Evolutionary conservation across 371 early-diverging fungal species (phyloP), one percentile per base, ranked within the genome.

Genomic region (Entomophthora muscae): DNA sequence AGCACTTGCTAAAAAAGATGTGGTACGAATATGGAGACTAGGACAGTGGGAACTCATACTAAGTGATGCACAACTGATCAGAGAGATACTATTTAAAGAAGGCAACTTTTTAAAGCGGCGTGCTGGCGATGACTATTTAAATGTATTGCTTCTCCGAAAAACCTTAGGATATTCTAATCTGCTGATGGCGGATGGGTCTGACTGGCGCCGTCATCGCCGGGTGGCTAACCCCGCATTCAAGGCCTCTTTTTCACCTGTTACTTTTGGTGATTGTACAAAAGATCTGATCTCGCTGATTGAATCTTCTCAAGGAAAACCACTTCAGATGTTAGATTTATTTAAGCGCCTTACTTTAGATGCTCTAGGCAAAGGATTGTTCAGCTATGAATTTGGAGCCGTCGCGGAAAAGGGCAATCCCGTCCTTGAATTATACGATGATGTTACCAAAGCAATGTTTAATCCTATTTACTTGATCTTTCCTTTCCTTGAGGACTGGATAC

Each of bases 341-440:
- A 5, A 33, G 28, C 21, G 1, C 3, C 7, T 61, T 3, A 51
- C 61, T 2, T 51, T 61, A 51, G 61, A 61, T 51, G 61, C 32
- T 33, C 27, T 61, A 24, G 61, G 61, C 1, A 23, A 32, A 51
- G 61, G 32, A 51, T 2, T 51, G 2, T 61, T 61, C 3, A 32
- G 61, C 52, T 30, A 23, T 13, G 26, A 61, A 22, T 61, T 61
- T 61, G 32, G 52, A 61, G 61, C 61, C 1, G 24, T 51, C 17
- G 61, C 7, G 52, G 1, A 32, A 30, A 31, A 32, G 17, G 3
- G 17, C 17, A 28, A 7, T 1, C 29, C 23, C 30, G 3, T 58
- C 17, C 24, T 58, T 58, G 12, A 7, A 32, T 33, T 58, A 3
- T 61, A 32, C 52, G 24, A 61, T 33, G 31, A 61, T 12, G 1